These are phyloP conservation scores for Suillus sp. DNA, from an alignment of 768 basidiomycete species.

Conservation along the genomic window DNA sequence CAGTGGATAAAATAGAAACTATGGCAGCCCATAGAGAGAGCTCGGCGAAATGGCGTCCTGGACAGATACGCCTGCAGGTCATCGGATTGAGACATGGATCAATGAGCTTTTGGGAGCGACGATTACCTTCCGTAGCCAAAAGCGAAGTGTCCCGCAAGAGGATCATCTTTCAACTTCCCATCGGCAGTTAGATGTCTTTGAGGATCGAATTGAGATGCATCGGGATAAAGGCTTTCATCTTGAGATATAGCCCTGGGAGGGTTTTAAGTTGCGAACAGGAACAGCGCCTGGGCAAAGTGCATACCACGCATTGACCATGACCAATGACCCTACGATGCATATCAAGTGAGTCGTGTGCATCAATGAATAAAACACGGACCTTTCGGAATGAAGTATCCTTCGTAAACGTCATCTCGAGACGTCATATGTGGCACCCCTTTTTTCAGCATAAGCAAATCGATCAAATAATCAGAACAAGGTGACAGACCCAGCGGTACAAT, in stretches of 20 bases:
- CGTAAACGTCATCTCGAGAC: constrained; percentile 21
- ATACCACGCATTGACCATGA: background rate
- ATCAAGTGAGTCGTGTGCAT: background rate
- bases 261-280: background rate
- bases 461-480: background rate
- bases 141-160: background rate
- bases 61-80: constrained; percentile 6
- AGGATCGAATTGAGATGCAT: constrained; percentile 6
- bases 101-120: too few relatives aligned
- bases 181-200: background rate
- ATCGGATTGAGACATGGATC: background rate
- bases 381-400: constrained; percentile 25
- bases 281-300: too few relatives aligned
- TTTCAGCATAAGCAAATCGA: constrained; percentile 1
- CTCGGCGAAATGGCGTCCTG: constrained; percentile 12
- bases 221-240: background rate
- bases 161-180: background rate
- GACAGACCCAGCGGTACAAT: constrained; percentile 16
- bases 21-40: constrained; percentile 10
- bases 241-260: background rate
- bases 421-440: constrained; percentile 17
- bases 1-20: constrained; percentile 10
- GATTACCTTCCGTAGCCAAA: background rate
- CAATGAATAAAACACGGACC: constrained; percentile 11
- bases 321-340: background rate